Evolutionary conservation across 257 asterid genomes (phyloP).

Genomic region (Lycium ferocissimum): DNA sequence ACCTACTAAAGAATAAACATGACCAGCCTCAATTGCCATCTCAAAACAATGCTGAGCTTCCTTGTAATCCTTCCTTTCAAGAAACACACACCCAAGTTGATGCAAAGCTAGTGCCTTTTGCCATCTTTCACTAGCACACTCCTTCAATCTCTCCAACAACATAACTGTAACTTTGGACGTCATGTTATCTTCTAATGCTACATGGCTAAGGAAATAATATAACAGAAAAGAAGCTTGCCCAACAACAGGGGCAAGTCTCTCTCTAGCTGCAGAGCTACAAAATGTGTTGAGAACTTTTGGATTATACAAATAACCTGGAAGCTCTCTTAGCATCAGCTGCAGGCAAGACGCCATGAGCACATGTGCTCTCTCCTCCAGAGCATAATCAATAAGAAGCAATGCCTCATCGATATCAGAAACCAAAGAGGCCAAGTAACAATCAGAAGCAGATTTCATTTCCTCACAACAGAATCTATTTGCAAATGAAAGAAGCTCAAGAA

Average conservation of each 20-base stretch:
- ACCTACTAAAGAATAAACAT: conserved; percentile 54
- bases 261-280: conserved; percentile 55
- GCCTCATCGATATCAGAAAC: conserved; percentile 55
- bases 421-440: conserved; percentile 48
- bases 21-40: conserved; percentile 50
- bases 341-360: conserved; percentile 55
- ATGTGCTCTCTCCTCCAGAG: conserved; percentile 56
- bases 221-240: conserved; percentile 55
- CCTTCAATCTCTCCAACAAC: conserved; percentile 52
- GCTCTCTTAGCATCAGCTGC: conserved; percentile 58
- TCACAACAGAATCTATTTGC: conserved; percentile 63
- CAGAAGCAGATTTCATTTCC: conserved; percentile 55
- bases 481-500: conserved; percentile 52
- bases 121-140: conserved; percentile 57
- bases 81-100: conserved; percentile 55
- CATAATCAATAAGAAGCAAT: conserved; percentile 54
- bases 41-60: conserved; percentile 54
- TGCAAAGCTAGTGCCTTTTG: conserved; percentile 51
- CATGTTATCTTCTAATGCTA: conserved; percentile 54
- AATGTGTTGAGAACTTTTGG: conserved; percentile 48
- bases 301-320: conserved; percentile 50
- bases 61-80: conserved; percentile 47
- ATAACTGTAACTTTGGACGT: conserved; percentile 49
- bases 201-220: conserved; percentile 58
- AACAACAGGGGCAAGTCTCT: conserved; percentile 43